Conservation (phyloP, 257 asterid genomes). For the Voacanga thouarsii region DNA sequence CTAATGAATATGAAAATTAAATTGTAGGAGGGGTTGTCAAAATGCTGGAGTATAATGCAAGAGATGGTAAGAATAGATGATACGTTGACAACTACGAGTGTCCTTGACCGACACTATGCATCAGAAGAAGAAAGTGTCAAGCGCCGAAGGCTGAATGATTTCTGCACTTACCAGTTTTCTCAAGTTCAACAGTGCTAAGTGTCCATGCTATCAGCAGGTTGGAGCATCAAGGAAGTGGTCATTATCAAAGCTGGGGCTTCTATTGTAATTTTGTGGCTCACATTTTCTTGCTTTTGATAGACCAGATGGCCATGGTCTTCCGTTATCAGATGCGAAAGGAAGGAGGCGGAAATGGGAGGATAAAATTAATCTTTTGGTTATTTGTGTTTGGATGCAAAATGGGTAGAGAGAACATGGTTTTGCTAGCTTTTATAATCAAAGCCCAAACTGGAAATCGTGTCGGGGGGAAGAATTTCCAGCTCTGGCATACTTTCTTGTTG, state of each 20-base stretch:
- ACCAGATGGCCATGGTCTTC: no score
- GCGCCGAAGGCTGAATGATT: conserved; percentile 33
- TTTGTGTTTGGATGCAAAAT: background rate
- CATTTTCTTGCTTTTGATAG: background rate
- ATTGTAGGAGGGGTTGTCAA: conserved; percentile 37
- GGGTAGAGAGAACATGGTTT: background rate
- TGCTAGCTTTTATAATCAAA: background rate
- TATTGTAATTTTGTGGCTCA: background rate
- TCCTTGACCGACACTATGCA: conserved; percentile 27
- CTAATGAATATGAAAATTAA: background rate
- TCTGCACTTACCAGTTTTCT: conserved; percentile 25
- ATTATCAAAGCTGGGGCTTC: background rate
- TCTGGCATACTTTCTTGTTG: no score
- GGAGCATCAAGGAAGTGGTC: background rate
- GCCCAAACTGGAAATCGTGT: background rate
- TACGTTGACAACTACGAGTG: conserved; percentile 30
- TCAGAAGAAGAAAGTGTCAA: conserved; percentile 26
- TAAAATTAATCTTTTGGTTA: background rate
- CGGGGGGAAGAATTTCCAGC: background rate
- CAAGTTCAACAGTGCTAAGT: conserved; percentile 29
- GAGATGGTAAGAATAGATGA: conserved; percentile 24
- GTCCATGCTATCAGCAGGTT: background rate
- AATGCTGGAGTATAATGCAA: conserved; percentile 35
- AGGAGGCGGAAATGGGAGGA: no score
- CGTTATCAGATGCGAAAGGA: no score